These are phyloP conservation scores for Rubia occidens DNA, from an alignment of 305 asterid species.

Conservation along the genomic window DNA sequence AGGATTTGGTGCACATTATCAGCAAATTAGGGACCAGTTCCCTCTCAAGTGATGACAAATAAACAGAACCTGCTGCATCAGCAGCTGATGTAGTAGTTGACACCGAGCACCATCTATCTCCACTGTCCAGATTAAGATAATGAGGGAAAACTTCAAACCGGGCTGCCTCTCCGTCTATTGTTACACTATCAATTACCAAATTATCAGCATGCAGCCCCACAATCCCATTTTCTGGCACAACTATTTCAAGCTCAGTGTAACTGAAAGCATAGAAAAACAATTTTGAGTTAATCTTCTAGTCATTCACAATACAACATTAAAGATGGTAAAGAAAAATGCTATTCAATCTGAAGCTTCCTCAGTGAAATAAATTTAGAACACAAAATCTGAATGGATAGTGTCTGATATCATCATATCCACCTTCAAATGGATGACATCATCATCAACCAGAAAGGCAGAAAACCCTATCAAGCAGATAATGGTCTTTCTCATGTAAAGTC, in stretches of 20 bases:
- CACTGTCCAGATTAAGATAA: constrained; percentile 66
- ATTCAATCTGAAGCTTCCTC: not conserved
- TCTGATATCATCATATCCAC: too few species aligned
- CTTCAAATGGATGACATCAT: not conserved
- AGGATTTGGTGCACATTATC: constrained; percentile 76
- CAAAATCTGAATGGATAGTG: not conserved
- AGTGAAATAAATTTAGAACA: not conserved
- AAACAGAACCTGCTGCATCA: constrained; percentile 97
- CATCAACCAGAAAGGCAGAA: not conserved
- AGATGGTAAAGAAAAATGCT: not conserved
- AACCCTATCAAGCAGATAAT: not conserved
- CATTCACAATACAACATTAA: not conserved
- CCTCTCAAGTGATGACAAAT: constrained; percentile 75
- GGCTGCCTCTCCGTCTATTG: constrained; percentile 91
- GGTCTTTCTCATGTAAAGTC: not conserved
- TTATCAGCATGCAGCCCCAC: constrained; percentile 97
- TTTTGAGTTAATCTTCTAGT: not conserved
- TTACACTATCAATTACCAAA: constrained; percentile 82
- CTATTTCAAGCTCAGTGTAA: constrained; percentile 83
- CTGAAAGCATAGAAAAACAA: constrained; percentile 28
- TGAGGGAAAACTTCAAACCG: constrained; percentile 89
- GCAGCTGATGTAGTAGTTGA: constrained; percentile 93
- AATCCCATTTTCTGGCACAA: constrained; percentile 85
- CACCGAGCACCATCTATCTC: constrained; percentile 96
- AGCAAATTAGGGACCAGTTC: constrained; percentile 89